phyloP scores from a whole-genome alignment of 225 moss, liverwort and hornwort genomes.

The Anthoceros angustus region DNA sequence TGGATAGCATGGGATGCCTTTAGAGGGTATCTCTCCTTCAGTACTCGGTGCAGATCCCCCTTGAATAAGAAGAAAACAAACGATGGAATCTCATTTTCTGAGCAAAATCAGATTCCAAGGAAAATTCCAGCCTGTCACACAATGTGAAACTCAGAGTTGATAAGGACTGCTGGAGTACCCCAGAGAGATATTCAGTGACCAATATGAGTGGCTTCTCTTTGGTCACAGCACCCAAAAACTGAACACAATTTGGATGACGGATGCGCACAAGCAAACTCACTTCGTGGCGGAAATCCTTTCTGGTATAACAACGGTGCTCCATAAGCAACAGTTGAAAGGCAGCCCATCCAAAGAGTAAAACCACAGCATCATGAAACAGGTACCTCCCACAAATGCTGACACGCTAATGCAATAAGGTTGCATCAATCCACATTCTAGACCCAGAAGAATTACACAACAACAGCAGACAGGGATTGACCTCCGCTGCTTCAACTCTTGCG shows the following conservation, averaged over 20 bases:
- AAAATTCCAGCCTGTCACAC: neutral
- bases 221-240: constrained; percentile 61
- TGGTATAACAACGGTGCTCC: constrained; percentile 7
- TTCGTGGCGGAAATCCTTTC: constrained; percentile 30
- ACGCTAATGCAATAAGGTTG: too few relatives aligned
- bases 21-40: constrained; percentile 25
- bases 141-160: neutral
- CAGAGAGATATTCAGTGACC: constrained; percentile 45
- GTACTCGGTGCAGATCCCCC: constrained; percentile 34
- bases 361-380: too few relatives aligned
- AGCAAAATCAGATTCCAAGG: neutral
- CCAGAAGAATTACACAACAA: too few relatives aligned
- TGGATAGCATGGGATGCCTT: constrained; percentile 25
- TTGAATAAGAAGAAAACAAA: constrained; percentile 10
- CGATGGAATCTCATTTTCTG: too few relatives aligned
- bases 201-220: constrained; percentile 29
- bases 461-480: too few relatives aligned
- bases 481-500: too few relatives aligned
- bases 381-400: too few relatives aligned
- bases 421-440: too few relatives aligned
- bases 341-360: neutral
- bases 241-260: constrained; percentile 55
- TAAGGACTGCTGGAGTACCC: constrained; percentile 17
- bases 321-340: too few relatives aligned
- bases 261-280: constrained; percentile 36